phyloP scores from a whole-genome alignment of 768 basidiomycete species.

The Strobilomyces echinocephalus region DNA sequence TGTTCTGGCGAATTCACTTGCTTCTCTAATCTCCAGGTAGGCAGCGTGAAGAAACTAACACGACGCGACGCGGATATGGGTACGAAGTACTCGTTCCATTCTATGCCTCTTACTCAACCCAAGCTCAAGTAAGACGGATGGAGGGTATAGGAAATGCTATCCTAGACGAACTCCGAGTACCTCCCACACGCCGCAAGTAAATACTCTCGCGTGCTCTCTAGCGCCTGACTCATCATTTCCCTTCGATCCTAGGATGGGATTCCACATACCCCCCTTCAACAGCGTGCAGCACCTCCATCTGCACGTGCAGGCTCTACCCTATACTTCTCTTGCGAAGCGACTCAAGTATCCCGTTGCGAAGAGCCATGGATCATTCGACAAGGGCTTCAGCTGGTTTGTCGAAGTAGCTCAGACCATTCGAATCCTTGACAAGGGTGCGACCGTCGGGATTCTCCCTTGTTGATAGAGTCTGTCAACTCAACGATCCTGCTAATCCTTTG shows the following conservation, averaged over 20 bases:
- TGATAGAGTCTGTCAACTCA: conserved; percentile 16
- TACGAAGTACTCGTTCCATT: conserved; percentile 26
- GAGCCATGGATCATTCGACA: conserved; percentile 40
- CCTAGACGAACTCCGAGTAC: conserved; percentile 45
- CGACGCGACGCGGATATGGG: conserved; percentile 45
- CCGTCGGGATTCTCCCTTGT: conserved; percentile 49
- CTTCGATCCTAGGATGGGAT: conserved; percentile 67
- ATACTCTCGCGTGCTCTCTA: neutral
- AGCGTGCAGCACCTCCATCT: conserved; percentile 71
- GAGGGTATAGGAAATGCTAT: conserved; percentile 46
- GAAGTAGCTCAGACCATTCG: conserved; percentile 55
- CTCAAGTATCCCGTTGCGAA: conserved; percentile 47
- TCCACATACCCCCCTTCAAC: conserved; percentile 78
- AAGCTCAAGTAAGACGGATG: conserved; percentile 43
- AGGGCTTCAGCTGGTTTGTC: conserved; percentile 72
- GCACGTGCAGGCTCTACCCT: conserved; percentile 69
- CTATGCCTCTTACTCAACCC: conserved; percentile 18
- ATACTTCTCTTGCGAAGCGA: conserved; percentile 36
- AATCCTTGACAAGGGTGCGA: conserved; percentile 52
- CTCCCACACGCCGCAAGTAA: conserved; percentile 43
- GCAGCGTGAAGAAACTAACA: conserved; percentile 48
- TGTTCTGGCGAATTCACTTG: neutral
- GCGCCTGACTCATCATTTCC: neutral
- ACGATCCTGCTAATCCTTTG: neutral
- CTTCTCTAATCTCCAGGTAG: conserved; percentile 30